Percentiles rank a stretch among this genome's conserved stretches.
Evolutionary conservation across 228 moss, liverwort and hornwort species (phyloP).

Genomic region (Sphagnum fallax): DNA sequence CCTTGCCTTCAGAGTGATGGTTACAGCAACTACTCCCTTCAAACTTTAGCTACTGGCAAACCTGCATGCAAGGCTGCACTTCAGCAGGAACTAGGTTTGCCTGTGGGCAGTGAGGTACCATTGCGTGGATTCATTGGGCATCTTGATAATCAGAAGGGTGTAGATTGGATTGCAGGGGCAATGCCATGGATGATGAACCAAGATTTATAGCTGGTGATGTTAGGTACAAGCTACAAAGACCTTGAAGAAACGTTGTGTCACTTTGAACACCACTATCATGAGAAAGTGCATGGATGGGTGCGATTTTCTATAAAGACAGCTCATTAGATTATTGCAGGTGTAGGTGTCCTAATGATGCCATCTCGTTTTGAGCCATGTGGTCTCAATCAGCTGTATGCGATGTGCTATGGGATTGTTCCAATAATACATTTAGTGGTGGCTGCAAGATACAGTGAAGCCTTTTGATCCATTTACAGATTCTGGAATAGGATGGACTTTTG

Average conservation of each 20-base stretch:
- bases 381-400: slow-evolving; percentile 71
- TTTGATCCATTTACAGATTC: slow-evolving; percentile 68
- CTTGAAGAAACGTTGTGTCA: slow-evolving; percentile 58
- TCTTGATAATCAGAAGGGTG: slow-evolving; percentile 66
- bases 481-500: slow-evolving; percentile 78
- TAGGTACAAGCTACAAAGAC: slow-evolving; percentile 63
- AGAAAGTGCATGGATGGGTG: slow-evolving; percentile 80
- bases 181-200: slow-evolving; percentile 85
- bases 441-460: slow-evolving; percentile 64
- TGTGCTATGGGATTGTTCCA: slow-evolving; percentile 73
- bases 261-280: slow-evolving; percentile 48
- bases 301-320: slow-evolving; percentile 65
- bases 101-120: slow-evolving; percentile 54
- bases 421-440: slow-evolving; percentile 70
- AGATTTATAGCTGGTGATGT: slow-evolving; percentile 68
- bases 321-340: slow-evolving; percentile 71
- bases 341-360: slow-evolving; percentile 74
- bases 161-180: slow-evolving; percentile 61
- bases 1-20: slow-evolving; percentile 53
- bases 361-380: slow-evolving; percentile 84
- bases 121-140: slow-evolving; percentile 78
- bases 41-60: slow-evolving; percentile 40
- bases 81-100: slow-evolving; percentile 57
- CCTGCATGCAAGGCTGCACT: slow-evolving; percentile 68
- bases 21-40: slow-evolving; percentile 40